A percentile compares a stretch with the other conserved stretches of the same genome.
These are phyloP conservation scores for Alternaria solani DNA, from an alignment of 2,329 filamentous ascomycete species.

Conservation along the genomic window DNA sequence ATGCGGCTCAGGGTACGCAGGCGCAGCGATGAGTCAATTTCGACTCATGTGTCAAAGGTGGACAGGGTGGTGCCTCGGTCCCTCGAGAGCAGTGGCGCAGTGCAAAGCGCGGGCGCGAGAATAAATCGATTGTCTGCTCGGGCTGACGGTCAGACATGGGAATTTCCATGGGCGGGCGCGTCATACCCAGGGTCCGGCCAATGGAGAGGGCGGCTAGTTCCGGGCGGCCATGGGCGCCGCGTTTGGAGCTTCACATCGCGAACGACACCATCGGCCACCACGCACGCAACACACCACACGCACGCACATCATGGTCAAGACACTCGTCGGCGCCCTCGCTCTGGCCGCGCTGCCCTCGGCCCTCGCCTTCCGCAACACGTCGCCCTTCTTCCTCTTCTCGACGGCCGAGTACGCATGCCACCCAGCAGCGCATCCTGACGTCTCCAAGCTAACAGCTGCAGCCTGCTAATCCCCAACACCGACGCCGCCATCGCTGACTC, in stretches of 20 bases:
- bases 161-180: conserved; percentile 32
- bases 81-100: conserved; percentile 19
- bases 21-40: conserved; percentile 18
- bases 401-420: conserved; percentile 72
- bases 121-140: background rate
- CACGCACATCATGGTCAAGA: conserved; percentile 53
- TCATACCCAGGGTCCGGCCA: conserved; percentile 33
- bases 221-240: conserved; percentile 13
- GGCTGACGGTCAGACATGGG: conserved; percentile 16
- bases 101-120: background rate
- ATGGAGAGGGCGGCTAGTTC: conserved; percentile 13
- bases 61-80: conserved; percentile 6
- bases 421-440: conserved; percentile 15
- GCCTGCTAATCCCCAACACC: conserved; percentile 37
- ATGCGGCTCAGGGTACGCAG: conserved; percentile 10
- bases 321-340: conserved; percentile 57
- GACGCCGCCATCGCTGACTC: conserved; percentile 53
- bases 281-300: conserved; percentile 7
- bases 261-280: conserved; percentile 22
- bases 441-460: conserved; percentile 38
- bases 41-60: conserved; percentile 15
- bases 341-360: conserved; percentile 64
- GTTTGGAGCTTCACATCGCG: conserved; percentile 24
- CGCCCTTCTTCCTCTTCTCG: conserved; percentile 88
- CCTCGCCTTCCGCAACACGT: conserved; percentile 82